Conservation (phyloP, 371 early-diverging fungal genomes). For the Nematocida ironsii region DNA sequence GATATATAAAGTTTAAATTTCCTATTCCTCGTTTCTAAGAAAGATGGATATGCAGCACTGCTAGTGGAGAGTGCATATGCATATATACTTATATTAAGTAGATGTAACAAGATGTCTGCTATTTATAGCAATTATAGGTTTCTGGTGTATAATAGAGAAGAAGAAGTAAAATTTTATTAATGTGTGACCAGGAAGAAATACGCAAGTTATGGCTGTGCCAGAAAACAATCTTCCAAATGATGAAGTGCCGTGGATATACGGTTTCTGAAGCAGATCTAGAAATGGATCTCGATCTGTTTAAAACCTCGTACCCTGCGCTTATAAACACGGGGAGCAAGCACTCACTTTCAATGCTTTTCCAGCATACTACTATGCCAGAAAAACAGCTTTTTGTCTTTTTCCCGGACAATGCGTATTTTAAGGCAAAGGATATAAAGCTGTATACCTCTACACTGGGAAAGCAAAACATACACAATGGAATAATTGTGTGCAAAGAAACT, state of each 20-base stretch:
- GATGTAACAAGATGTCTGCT: too few relatives aligned
- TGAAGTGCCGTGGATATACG: constrained; percentile 62
- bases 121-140: neutral
- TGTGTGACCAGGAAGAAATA: constrained; percentile 50
- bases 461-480: constrained; percentile 62
- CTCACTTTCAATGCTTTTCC: constrained; percentile 53
- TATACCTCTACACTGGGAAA: constrained; percentile 57
- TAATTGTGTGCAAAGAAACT: constrained; percentile 64
- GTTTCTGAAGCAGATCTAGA: constrained; percentile 47
- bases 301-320: constrained; percentile 46
- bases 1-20: too few relatives aligned
- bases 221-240: constrained; percentile 68
- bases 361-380: constrained; percentile 41
- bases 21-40: too few relatives aligned
- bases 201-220: constrained; percentile 64
- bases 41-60: too few relatives aligned
- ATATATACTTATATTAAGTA: too few relatives aligned
- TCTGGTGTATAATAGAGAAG: neutral
- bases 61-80: too few relatives aligned
- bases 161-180: constrained; percentile 33
- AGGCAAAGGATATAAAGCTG: constrained; percentile 63
- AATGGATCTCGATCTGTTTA: constrained; percentile 36
- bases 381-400: constrained; percentile 65
- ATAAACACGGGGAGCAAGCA: constrained; percentile 51
- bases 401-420: constrained; percentile 65